Percentiles rank a stretch among this genome's conserved stretches.
phyloP scores from a whole-genome alignment of 2,329 filamentous ascomycete species.

The Clarireedia monteithiana region DNA sequence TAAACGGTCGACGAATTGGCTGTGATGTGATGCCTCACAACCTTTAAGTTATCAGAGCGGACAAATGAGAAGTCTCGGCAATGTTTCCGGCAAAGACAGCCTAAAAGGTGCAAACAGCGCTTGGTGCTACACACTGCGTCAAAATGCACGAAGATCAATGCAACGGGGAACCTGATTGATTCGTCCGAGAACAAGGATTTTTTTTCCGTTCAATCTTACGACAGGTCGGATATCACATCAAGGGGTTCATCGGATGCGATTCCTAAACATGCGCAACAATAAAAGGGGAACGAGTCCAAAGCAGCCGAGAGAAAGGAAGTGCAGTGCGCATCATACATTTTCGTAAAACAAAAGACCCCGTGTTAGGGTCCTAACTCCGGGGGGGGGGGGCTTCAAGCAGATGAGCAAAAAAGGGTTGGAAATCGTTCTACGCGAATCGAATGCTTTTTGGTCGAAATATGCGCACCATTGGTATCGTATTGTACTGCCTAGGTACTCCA shows the following conservation, averaged over 20 bases:
- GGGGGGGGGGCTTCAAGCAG: background rate
- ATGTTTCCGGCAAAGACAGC: background rate
- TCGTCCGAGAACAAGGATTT: constrained; percentile 2
- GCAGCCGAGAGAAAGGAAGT: background rate
- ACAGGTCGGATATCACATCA: constrained; percentile 4
- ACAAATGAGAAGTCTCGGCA: background rate
- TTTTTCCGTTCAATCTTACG: constrained; percentile 5
- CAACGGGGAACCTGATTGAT: constrained; percentile 6
- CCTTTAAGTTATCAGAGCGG: too few relatives aligned
- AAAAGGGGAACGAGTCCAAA: background rate
- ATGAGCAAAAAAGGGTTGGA: too few relatives aligned
- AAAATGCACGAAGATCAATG: constrained; percentile 10
- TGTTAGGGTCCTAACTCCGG: background rate
- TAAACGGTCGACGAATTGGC: too few relatives aligned
- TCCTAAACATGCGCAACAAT: background rate
- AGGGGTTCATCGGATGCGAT: constrained; percentile 1
- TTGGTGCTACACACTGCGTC: constrained; percentile 4
- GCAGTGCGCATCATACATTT: background rate
- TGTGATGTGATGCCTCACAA: too few relatives aligned
- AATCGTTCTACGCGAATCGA: too few relatives aligned
- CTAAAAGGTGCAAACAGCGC: background rate
- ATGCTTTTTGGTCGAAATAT: too few relatives aligned
- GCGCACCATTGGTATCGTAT: constrained; percentile 1
- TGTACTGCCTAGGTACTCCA: background rate
- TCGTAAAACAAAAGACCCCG: background rate